Evolutionary conservation across 768 basidiomycete species (phyloP).

Genomic region (Suillus hirtellus): DNA sequence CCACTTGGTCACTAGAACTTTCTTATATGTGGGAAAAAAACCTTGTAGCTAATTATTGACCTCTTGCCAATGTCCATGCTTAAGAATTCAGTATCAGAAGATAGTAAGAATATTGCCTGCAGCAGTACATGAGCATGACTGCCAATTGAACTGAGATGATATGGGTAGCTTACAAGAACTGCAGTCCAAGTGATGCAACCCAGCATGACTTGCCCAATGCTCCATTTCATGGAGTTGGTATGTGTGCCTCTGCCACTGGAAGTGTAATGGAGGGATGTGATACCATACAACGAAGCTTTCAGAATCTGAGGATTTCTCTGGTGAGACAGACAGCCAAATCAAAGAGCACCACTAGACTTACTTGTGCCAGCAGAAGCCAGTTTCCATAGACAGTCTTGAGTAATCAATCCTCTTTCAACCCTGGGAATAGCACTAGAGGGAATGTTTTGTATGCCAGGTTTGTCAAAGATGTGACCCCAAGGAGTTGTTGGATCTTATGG

Average conservation of each 20-base stretch:
- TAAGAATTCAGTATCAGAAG: no score
- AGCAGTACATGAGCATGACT: no score
- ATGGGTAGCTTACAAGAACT: not conserved
- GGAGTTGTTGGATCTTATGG: no score
- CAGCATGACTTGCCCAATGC: not conserved
- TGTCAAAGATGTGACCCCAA: no score
- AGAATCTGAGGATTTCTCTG: not conserved
- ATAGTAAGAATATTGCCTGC: no score
- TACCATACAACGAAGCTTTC: not conserved
- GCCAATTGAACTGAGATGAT: no score
- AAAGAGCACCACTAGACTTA: not conserved
- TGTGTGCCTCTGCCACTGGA: not conserved
- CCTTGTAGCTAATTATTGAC: not conserved
- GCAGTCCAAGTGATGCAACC: constrained; percentile 4
- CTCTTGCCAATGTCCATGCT: no score
- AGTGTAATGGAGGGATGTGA: not conserved
- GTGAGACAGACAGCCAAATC: not conserved
- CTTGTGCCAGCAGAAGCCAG: not conserved
- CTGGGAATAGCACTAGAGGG: not conserved
- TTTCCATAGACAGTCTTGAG: not conserved
- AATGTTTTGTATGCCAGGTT: not conserved
- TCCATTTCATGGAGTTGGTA: constrained; percentile 5
- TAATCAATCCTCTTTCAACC: not conserved
- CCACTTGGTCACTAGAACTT: constrained; percentile 4
- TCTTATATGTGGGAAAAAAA: constrained; percentile 4